phyloP scores from a whole-genome alignment of 2,329 filamentous ascomycete genomes.

The Alternaria sp. region DNA sequence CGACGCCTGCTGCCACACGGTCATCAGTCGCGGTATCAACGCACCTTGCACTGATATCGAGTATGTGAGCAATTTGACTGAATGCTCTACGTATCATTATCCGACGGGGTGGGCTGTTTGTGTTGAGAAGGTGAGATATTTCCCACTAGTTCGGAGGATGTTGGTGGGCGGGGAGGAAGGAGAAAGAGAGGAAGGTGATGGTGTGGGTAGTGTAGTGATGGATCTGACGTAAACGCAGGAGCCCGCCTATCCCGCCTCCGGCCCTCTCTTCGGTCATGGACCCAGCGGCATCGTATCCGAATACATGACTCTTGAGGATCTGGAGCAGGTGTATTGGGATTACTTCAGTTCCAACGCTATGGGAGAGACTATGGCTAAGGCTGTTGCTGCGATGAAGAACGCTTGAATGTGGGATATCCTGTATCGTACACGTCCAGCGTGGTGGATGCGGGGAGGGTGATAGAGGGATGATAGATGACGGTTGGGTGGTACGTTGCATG shows the following conservation, averaged over 20 bases:
- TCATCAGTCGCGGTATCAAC: not conserved
- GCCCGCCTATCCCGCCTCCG: not conserved
- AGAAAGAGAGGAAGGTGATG: no score
- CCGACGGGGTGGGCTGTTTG: not conserved
- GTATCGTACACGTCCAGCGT: no score
- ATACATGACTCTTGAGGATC: not conserved
- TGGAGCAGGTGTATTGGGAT: not conserved
- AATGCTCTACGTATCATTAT: not conserved
- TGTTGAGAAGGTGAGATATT: not conserved
- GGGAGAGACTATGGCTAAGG: not conserved
- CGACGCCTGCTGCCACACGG: not conserved
- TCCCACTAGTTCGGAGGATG: no score
- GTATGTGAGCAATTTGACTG: not conserved
- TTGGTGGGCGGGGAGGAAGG: no score
- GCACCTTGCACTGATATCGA: not conserved
- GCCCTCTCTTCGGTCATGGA: not conserved
- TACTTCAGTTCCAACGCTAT: not conserved
- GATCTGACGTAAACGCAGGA: no score
- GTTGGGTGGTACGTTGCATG: not conserved
- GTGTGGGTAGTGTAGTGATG: no score
- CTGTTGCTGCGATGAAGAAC: not conserved
- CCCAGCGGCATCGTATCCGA: not conserved
- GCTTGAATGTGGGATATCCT: accelerated
- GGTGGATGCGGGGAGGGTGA: no score
- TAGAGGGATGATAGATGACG: not conserved